These are phyloP conservation scores for Papilionanthe hybrid DNA, from an alignment of 116 monocot genomes.

Conservation along the genomic window DNA sequence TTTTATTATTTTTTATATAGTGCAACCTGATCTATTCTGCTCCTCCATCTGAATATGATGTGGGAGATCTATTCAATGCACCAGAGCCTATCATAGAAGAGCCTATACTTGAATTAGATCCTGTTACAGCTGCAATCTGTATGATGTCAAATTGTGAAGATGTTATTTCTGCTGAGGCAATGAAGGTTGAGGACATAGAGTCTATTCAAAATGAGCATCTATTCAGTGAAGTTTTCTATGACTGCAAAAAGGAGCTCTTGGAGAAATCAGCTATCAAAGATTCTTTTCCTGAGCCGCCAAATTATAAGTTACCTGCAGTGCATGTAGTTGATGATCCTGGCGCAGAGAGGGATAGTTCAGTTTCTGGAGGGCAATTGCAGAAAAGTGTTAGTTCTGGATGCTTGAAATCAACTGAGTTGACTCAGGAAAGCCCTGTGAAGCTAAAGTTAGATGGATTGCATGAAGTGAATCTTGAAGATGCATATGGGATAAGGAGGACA, in stretches of 20 bases:
- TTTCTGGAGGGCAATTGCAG: constrained; percentile 35
- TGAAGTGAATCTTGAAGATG: constrained; percentile 34
- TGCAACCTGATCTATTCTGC: constrained; percentile 21
- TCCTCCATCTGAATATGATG: constrained; percentile 50
- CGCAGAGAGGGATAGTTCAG: constrained; percentile 5
- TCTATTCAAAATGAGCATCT: constrained; percentile 37
- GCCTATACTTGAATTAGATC: constrained; percentile 41
- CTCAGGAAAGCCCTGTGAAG: constrained; percentile 15
- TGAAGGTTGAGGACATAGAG: constrained; percentile 32
- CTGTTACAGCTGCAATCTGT: constrained; percentile 51
- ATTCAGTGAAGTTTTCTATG: constrained; percentile 38
- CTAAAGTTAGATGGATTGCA: constrained; percentile 45
- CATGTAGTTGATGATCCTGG: constrained; percentile 15
- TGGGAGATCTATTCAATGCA: constrained; percentile 84
- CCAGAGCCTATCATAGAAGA: constrained; percentile 73
- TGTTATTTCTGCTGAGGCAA: constrained; percentile 31
- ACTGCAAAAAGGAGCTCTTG: constrained; percentile 40
- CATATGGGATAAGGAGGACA: constrained; percentile 46
- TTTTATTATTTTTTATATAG: constrained; percentile 23
- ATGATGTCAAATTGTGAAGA: constrained; percentile 51
- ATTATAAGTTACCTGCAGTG: constrained; percentile 20
- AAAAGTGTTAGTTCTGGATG: constrained; percentile 59
- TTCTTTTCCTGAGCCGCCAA: constrained; percentile 9
- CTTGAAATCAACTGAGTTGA: constrained; percentile 42
- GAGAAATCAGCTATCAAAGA: constrained; percentile 32